A percentile compares a stretch with the other conserved stretches of the same genome.
These are phyloP conservation scores for Phytophthora pseudosyringae DNA, from an alignment of 352 stramenopile species.

Conservation along the genomic window DNA sequence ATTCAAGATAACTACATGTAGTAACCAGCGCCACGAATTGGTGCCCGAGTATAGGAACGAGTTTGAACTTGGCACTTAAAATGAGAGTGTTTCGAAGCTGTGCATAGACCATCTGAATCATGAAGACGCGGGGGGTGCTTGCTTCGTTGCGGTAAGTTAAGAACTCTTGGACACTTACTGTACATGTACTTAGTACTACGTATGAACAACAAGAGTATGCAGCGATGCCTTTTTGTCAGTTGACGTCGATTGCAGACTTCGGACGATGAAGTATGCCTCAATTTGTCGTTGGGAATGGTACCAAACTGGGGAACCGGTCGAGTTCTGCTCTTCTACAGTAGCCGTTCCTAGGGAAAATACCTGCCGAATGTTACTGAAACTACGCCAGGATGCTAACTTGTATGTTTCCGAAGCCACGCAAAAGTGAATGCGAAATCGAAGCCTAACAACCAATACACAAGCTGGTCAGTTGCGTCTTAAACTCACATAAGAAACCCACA, in stretches of 20 bases:
- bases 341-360: too few species aligned
- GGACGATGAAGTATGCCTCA: too few species aligned
- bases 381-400: neutral
- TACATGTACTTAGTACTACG: too few species aligned
- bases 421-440: slow-evolving; percentile 21
- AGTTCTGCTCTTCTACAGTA: too few species aligned
- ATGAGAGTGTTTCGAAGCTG: slow-evolving; percentile 11
- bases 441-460: neutral
- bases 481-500: neutral
- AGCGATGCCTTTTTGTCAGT: too few species aligned
- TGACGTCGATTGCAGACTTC: too few species aligned
- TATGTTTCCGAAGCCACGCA: slow-evolving; percentile 13
- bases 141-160: too few species aligned
- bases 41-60: slow-evolving; percentile 36
- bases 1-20: slow-evolving; percentile 24
- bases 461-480: neutral
- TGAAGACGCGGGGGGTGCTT: neutral
- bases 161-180: too few species aligned
- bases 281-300: too few species aligned
- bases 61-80: neutral
- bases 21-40: slow-evolving; percentile 40
- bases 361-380: too few species aligned
- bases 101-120: slow-evolving; percentile 17
- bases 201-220: too few species aligned
- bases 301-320: too few species aligned